Conservation (phyloP, 139 green algal genomes). For the Klebsormidium nitens region DNA sequence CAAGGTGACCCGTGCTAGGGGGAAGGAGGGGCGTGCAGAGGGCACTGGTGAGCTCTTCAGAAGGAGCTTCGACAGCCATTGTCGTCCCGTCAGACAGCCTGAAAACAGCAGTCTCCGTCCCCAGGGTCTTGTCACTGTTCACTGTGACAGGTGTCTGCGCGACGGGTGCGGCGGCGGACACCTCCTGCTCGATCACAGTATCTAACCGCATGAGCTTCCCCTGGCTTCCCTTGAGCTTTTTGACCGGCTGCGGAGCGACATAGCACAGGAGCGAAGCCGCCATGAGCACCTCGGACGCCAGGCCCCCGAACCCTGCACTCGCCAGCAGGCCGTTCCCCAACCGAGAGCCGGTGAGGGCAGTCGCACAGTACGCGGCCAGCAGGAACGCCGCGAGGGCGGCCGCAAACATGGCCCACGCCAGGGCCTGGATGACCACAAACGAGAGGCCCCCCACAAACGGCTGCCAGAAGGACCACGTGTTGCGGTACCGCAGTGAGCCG, state of each 20-base stretch:
- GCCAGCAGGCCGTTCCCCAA: conserved; percentile 3
- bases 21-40: too few relatives aligned
- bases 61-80: too few relatives aligned
- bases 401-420: conserved; percentile 29
- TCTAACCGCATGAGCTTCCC: not conserved
- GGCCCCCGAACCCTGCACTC: not conserved
- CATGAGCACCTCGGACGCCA: conserved; percentile 6
- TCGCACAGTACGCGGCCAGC: not conserved
- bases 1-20: too few relatives aligned
- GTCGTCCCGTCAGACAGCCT: too few relatives aligned
- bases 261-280: not conserved
- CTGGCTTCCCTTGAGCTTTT: not conserved
- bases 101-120: too few relatives aligned
- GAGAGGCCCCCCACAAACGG: conserved; percentile 25
- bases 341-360: not conserved
- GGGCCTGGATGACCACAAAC: conserved; percentile 32
- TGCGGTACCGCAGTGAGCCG: conserved; percentile 27
- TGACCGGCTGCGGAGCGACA: not conserved
- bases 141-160: too few relatives aligned
- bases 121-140: too few relatives aligned
- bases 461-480: conserved; percentile 36
- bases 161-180: too few relatives aligned
- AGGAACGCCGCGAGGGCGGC: not conserved
- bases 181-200: too few relatives aligned
- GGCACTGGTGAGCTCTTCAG: too few relatives aligned